Evolutionary conservation across 2,329 filamentous ascomycete species (phyloP).

Genomic region (Cladosporium cucumerinum): DNA sequence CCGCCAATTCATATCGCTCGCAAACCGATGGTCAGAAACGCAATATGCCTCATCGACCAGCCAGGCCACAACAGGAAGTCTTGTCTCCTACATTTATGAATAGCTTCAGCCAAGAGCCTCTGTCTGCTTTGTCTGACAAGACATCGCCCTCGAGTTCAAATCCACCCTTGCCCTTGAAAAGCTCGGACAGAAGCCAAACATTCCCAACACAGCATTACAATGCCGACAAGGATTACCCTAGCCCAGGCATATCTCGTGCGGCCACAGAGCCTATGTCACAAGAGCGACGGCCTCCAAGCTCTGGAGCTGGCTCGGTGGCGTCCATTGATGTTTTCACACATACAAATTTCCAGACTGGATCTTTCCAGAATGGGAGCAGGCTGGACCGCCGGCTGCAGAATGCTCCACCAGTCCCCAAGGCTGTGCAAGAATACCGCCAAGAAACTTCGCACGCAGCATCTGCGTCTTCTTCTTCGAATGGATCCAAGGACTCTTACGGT

Average conservation of each 20-base stretch:
- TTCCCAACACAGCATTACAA: slow-evolving; percentile 17
- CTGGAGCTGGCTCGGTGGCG: not conserved
- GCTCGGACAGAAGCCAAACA: slow-evolving; percentile 23
- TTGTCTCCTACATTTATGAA: slow-evolving; percentile 29
- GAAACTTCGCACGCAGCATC: slow-evolving; percentile 29
- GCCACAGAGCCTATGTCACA: slow-evolving; percentile 11
- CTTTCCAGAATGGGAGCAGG: slow-evolving; percentile 10
- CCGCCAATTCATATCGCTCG: slow-evolving; percentile 6
- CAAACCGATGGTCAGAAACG: slow-evolving; percentile 19
- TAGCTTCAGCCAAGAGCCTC: slow-evolving; percentile 28
- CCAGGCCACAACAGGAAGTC: slow-evolving; percentile 29
- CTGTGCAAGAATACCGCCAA: slow-evolving; percentile 27
- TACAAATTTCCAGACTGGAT: not conserved
- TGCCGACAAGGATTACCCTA: not conserved
- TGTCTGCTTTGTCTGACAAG: slow-evolving; percentile 14
- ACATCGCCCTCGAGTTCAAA: not conserved
- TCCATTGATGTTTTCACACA: slow-evolving; percentile 5
- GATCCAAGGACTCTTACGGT: slow-evolving; percentile 26
- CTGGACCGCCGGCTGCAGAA: slow-evolving; percentile 30
- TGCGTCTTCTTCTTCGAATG: slow-evolving; percentile 30
- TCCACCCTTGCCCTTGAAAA: slow-evolving; percentile 20
- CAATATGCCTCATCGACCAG: slow-evolving; percentile 30
- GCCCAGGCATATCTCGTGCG: slow-evolving; percentile 8
- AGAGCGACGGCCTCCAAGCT: not conserved
- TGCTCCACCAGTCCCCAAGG: slow-evolving; percentile 33